Base-by-base conservation (phyloP, 805 yeast species). In the Tetrapisispora phaffii region DNA sequence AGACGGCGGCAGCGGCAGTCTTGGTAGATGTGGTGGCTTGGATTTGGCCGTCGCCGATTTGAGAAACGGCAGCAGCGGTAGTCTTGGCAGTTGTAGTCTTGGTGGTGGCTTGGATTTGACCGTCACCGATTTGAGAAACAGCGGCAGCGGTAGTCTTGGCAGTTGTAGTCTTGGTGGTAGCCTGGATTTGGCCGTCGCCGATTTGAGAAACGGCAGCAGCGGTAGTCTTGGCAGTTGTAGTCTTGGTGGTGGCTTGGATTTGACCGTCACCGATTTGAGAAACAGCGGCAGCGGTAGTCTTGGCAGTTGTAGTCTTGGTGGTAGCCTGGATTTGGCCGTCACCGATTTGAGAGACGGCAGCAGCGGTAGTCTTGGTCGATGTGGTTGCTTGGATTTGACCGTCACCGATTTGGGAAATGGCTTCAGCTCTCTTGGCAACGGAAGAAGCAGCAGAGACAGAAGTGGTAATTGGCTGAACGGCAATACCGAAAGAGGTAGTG, bases 241-340 rank as follows among this genome's bases (percentile, higher is more conserved):
- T 31, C 34, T 31, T 8, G 16, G 75, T 38, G 12, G 41, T 38
- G 19, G 41, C 41, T 38, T n/a, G 47, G 48, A 34, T 62, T 53
- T n/a, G 47, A 50, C 76, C 76, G 50, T 73, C 77, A 44, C 67
- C 63, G 49, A 71, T 71, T 56, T 68, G 72, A 34, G 71, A 59
- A 24, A 63, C 59, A 40, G 71, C 52, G 49, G 41, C 41, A 28
- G 41, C 41, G 19, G 43, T 33, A 17, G 31, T 13, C 24, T 23
- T 41, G 13, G 33, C 13, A 19, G 33, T 38, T 23, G 41, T 17
- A 28, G 41, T 68, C 68, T 46, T 66, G 47, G 49, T 47, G 26
- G 40, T 36, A 34, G 56, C 69, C 50, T 16, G 48, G 50, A 35
- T 63, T 53, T 71, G 74, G 48, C 76, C 76, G 50, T 73, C 77